Evolutionary conservation across 495 filamentous ascomycete genomes (phyloP), one percentile per base, ranked within the genome.

Genomic region (Podospora bellae-mahoneyi): DNA sequence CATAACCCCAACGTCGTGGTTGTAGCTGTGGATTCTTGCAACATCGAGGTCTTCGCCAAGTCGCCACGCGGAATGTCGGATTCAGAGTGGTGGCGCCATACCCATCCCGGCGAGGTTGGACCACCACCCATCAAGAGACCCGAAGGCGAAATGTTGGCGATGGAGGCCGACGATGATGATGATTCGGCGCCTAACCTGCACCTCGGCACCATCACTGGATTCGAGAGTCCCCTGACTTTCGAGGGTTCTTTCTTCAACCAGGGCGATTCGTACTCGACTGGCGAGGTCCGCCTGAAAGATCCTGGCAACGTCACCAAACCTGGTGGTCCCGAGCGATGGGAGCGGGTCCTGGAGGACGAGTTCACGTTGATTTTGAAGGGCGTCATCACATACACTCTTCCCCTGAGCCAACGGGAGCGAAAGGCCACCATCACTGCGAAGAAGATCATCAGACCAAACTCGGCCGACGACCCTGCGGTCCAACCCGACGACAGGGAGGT

Each of bases 301-400:
- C 95, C 95, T 0, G 96, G 95, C 15, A 99, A 98, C 75, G 88
- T 88, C 67, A 99, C 96, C 0, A 48, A 48, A 48, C 86, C 89
- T 64, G 90, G 92, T 27, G 95, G 95, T 19, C 90, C 88, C 0
- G 92, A 92, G 76, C 87, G 94, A 64, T 99, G 95, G 95, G 93
- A 97, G 76, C 85, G 87, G 58, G 93, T 98, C 30, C 79, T 98
- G 30, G 84, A 94, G 72, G 89, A 97, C 79, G 91, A 93, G 39
- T 99, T 98, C 69, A 91, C 96, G 66, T 82, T 99, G 64, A 92
- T 97, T 67, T 87, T 98, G 32, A 88, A 93, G 63, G 95, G 95
- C 53, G 89, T 94, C 6, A 79, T 99, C 73, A 92, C 91, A 76
- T 99, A 99, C 74, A 89, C 90, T 32, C 82, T 97, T 20, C 95